phyloP scores from a whole-genome alignment of 768 basidiomycete species.

The Cyclocybe aegerita region DNA sequence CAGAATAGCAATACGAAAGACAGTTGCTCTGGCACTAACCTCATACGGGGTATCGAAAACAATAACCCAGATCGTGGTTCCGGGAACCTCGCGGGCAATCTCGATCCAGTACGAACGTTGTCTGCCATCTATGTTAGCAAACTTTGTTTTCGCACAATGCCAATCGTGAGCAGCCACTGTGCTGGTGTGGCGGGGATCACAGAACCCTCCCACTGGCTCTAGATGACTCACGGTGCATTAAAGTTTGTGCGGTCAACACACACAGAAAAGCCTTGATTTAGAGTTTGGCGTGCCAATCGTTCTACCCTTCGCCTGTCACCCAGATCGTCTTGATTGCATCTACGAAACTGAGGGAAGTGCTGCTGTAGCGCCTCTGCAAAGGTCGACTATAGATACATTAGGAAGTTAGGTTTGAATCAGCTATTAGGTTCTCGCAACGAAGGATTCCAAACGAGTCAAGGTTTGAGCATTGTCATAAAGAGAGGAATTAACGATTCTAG shows the following conservation, averaged over 20 bases:
- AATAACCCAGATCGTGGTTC: slow-evolving; percentile 67
- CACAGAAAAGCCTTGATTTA: slow-evolving; percentile 63
- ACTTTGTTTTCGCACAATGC: slow-evolving; percentile 1
- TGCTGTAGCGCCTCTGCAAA: slow-evolving; percentile 72
- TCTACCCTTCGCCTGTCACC: slow-evolving; percentile 70
- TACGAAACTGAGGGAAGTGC: slow-evolving; percentile 57
- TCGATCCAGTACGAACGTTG: slow-evolving; percentile 75
- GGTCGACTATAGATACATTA: slow-evolving; percentile 39
- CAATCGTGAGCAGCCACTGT: background rate
- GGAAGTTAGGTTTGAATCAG: slow-evolving; percentile 12
- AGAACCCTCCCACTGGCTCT: background rate
- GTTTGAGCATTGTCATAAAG: background rate
- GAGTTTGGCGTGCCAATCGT: slow-evolving; percentile 46
- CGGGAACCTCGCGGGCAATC: slow-evolving; percentile 67
- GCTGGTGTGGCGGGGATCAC: background rate
- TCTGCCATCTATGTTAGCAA: slow-evolving; percentile 32
- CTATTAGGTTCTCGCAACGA: slow-evolving; percentile 9
- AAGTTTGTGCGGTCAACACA: slow-evolving; percentile 82
- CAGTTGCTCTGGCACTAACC: slow-evolving; percentile 38
- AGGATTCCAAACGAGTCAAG: background rate
- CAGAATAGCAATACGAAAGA: slow-evolving; percentile 21
- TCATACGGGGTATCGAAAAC: slow-evolving; percentile 78
- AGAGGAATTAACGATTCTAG: background rate
- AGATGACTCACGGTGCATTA: slow-evolving; percentile 52
- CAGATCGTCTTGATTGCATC: slow-evolving; percentile 83